Evolutionary conservation across 306 rosid species (phyloP), one percentile per base, ranked within the genome.

Genomic region (Acacia confusa): DNA sequence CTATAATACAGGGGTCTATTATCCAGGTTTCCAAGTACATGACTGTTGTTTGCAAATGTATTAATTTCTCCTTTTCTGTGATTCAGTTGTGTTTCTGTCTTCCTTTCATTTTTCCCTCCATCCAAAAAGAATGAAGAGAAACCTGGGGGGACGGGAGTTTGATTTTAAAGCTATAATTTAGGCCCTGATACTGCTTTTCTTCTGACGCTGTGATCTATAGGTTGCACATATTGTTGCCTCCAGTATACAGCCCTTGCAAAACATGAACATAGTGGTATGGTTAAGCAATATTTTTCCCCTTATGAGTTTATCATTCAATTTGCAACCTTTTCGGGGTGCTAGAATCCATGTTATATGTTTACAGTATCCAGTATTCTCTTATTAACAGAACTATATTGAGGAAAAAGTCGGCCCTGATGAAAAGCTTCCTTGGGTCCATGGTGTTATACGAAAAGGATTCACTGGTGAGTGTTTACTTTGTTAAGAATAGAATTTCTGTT

Each of bases 231-330:
- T 95, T 72, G 97, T 95, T 79, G 81, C 81, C 81, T 91, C 99
- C 41, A 81, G 87, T 76, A 91, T 95, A 80, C 99, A 95, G 61
- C 99, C 99, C 74, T 86, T 88, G 80, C 97, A 92, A 1, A 95
- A 91, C 85, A 3, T 81, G 22, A 15, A 6, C 61, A 4, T 86
- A 9, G 80, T 90, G 89, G 99, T 95, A 86, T 72, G 72, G 43
- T 20, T 50, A 10, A 85, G 43, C 50, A 28, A 9, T 72, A 45
- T 52, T 48, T 12, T 44, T 38, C 4, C 28, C 19, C 12, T 45
- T 3, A 40, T 38, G 38, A 81, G 65, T 24, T 81, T 43, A 45
- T 20, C 24, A 40, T 22, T 70, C 30, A 44, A 44, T 25, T 70
- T n/a, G 45, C 74, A 14, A 43, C 34, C 44, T 58, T 58, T 58